Evolutionary conservation across 352 stramenopile species (phyloP), one percentile per base, ranked within the genome.

Genomic region (Pythium aphanidermatum): DNA sequence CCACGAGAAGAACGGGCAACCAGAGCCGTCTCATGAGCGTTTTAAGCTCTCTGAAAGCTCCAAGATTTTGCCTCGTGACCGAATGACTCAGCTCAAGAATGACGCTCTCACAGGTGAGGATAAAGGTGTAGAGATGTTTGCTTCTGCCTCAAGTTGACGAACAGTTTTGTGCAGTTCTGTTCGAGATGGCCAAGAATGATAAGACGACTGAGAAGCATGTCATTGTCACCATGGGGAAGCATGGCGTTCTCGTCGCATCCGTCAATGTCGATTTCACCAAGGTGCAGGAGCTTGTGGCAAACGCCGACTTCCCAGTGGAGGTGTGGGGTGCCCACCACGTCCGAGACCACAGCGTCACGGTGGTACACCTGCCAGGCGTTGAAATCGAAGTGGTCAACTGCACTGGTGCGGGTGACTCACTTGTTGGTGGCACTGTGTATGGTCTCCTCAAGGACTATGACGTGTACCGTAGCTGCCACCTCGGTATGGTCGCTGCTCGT

Each of bases 401-500:
- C 61, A 92, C 72, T 30, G 79, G 79, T 29, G 79, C 76, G 20
- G 78, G 79, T 16, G 79, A 89, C 48, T 86, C 68, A 29, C 58
- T 92, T 47, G 79, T 92, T 21, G 79, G 76, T 11, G 79, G 79
- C 7, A 87, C 76, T 2, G 73, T 92, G 27, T 92, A 84, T 35
- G 79, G 79, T 1, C 68, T 92, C 35, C 44, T 86, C 54, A 57
- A 79, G 52, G 56, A 59, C 27, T 40, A 80, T 36, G 57, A 86
- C 39, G 66, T 92, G 46, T 73, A 76, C 37, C 55, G 65, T 39
- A 88, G 74, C 45, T 82, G 68, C 45, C 77, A 92, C 27, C 52
- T 89, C 28, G 79, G 79, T 6, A 92, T 92, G 79, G 47, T 83
- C 20, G 79, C 79, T 14, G 79, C 79, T 13, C 70, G 73, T 27